phyloP scores from a whole-genome alignment of 176 grass and related monocot genomes.

The Rhynchospora breviuscula region DNA sequence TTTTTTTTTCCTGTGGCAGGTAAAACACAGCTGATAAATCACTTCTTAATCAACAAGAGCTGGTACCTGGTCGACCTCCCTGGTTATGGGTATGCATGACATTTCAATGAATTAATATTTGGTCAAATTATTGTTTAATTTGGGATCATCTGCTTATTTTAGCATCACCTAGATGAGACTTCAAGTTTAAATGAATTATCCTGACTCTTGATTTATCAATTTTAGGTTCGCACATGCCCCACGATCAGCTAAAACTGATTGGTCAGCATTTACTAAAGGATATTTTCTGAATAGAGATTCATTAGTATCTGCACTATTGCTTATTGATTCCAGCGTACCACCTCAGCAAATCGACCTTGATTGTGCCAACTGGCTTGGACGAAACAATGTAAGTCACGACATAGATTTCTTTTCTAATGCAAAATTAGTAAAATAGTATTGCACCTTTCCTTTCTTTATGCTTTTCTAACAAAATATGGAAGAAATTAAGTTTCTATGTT shows the following conservation, averaged over 20 bases:
- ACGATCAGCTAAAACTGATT: slow-evolving; percentile 67
- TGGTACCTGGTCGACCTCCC: slow-evolving; percentile 97
- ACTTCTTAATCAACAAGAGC: slow-evolving; percentile 88
- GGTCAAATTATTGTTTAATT: background rate
- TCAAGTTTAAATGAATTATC: background rate
- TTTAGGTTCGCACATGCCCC: slow-evolving; percentile 75
- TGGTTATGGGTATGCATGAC: slow-evolving; percentile 65
- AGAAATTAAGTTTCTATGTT: background rate
- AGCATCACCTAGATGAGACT: background rate
- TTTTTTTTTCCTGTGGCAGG: slow-evolving; percentile 36
- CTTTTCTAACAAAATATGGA: background rate
- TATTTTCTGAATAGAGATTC: slow-evolving; percentile 90
- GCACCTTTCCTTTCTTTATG: background rate
- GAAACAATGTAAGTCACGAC: slow-evolving; percentile 63
- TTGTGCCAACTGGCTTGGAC: slow-evolving; percentile 94
- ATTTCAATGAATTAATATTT: background rate
- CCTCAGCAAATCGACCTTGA: slow-evolving; percentile 84
- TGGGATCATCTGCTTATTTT: background rate
- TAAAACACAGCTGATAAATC: slow-evolving; percentile 92
- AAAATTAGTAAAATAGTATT: background rate
- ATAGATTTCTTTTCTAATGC: background rate
- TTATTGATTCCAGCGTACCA: slow-evolving; percentile 81
- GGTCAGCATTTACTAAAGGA: slow-evolving; percentile 93
- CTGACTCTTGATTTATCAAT: background rate
- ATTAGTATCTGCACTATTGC: slow-evolving; percentile 71